Evolutionary conservation across 2,329 filamentous ascomycete species (phyloP).

Genomic region (Aspergillus sergii): DNA sequence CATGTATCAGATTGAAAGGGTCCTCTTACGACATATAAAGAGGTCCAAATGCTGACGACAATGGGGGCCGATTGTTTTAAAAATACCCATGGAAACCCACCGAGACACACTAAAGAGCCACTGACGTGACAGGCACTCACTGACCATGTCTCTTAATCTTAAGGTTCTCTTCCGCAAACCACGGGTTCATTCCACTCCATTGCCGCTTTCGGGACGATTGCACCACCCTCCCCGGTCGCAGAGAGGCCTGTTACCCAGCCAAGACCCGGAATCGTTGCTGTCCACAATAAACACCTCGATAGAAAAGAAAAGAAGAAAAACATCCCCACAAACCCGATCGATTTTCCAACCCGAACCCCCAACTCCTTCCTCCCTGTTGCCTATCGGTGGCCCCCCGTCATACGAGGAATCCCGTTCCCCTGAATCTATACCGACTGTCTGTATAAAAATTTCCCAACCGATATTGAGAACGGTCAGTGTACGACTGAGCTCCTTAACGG

Average conservation of each 20-base stretch:
- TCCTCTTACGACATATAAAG: neutral
- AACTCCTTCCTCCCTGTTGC: neutral
- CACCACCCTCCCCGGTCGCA: conserved; percentile 17
- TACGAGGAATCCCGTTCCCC: neutral
- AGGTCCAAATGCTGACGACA: neutral
- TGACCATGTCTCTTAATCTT: neutral
- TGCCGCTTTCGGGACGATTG: conserved; percentile 23
- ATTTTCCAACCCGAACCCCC: neutral
- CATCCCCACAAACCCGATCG: neutral
- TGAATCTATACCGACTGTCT: neutral
- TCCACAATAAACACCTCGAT: conserved; percentile 9
- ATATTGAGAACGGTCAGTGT: neutral
- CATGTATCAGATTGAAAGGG: neutral
- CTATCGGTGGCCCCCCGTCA: neutral
- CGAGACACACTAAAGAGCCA: neutral
- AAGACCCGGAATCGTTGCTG: conserved; percentile 4
- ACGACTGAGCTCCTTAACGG: neutral
- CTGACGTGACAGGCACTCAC: neutral
- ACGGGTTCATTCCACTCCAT: conserved; percentile 11
- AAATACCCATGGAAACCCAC: neutral
- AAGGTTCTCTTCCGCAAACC: conserved; percentile 10
- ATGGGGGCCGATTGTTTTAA: neutral
- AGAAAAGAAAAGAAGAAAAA: neutral
- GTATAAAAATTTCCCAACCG: neutral
- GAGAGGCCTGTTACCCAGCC: conserved; percentile 6